Percentiles rank a stretch among this genome's conserved stretches.
Evolutionary conservation across 2,329 filamentous ascomycete species (phyloP).

Genomic region (Verticillium klebahnii): DNA sequence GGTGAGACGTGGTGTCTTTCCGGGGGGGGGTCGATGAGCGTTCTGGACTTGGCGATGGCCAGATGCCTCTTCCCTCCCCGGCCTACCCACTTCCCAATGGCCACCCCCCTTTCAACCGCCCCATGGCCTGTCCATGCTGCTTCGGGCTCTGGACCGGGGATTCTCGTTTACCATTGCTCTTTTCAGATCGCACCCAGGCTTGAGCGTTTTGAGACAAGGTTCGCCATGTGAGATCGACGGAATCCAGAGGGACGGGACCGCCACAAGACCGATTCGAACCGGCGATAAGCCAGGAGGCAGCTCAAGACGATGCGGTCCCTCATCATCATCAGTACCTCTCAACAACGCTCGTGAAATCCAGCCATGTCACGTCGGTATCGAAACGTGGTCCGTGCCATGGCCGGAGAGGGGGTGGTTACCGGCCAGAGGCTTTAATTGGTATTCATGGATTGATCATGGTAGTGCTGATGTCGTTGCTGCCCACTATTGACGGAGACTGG

Average conservation of each 20-base stretch:
- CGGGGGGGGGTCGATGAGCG: background rate
- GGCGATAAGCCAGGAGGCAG: background rate
- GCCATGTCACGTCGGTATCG: background rate
- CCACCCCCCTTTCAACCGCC: background rate
- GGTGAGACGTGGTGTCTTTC: background rate
- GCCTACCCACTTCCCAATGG: background rate
- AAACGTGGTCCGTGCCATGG: background rate
- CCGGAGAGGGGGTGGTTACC: background rate
- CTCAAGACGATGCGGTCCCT: background rate
- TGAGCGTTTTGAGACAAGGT: background rate
- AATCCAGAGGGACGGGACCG: constrained; percentile 11
- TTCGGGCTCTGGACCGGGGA: constrained; percentile 1
- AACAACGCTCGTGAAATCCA: background rate
- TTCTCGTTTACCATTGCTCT: constrained; percentile 13
- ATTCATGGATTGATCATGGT: background rate
- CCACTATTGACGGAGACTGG: background rate
- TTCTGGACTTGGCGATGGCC: background rate
- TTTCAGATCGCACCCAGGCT: constrained; percentile 5
- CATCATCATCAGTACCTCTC: too few relatives aligned
- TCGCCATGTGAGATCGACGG: constrained; percentile 12
- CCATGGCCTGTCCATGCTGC: background rate
- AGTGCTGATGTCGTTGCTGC: background rate
- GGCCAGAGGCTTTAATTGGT: too few relatives aligned
- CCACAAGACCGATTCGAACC: background rate
- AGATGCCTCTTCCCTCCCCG: constrained; percentile 5